Conservation (phyloP, 2,329 filamentous ascomycete genomes). For the Phymatotrichopsis omnivora region DNA sequence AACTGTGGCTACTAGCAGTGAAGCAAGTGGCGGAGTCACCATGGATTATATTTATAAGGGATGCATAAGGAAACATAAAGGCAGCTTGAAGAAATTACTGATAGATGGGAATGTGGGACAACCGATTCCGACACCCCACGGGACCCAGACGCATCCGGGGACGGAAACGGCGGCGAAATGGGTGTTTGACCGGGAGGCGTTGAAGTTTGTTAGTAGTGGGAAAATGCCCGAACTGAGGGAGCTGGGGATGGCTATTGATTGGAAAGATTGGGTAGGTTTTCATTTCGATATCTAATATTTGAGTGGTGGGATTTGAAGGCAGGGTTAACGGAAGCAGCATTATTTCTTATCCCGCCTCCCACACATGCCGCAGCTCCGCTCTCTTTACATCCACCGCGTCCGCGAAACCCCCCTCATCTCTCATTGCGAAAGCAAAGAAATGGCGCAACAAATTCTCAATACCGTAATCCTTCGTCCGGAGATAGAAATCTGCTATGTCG, state of each 20-base stretch:
- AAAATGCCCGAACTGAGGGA: slow-evolving; percentile 63
- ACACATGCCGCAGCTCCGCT: slow-evolving; percentile 57
- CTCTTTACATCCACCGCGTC: slow-evolving; percentile 60
- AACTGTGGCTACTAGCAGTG: slow-evolving; percentile 44
- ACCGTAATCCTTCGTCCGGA: slow-evolving; percentile 67
- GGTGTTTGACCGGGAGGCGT: slow-evolving; percentile 58
- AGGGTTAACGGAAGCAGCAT: slow-evolving; percentile 55
- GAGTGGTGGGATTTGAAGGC: slow-evolving; percentile 23
- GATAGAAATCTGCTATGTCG: slow-evolving; percentile 67
- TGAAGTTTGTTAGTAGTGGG: slow-evolving; percentile 65
- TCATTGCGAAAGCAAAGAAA: slow-evolving; percentile 53
- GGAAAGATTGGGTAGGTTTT: slow-evolving; percentile 62
- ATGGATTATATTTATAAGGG: slow-evolving; percentile 62
- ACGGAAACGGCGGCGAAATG: slow-evolving; percentile 47
- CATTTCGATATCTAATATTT: slow-evolving; percentile 14
- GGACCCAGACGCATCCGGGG: slow-evolving; percentile 39
- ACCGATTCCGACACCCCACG: too few relatives aligned
- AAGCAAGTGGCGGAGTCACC: slow-evolving; percentile 48
- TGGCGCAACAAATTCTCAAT: slow-evolving; percentile 66
- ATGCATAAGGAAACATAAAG: slow-evolving; percentile 58
- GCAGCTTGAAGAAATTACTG: slow-evolving; percentile 61
- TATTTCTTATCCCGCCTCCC: slow-evolving; percentile 67
- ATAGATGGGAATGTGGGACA: slow-evolving; percentile 51
- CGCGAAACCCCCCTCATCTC: slow-evolving; percentile 47
- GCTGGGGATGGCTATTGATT: slow-evolving; percentile 61